A percentile compares a stretch with the other conserved stretches of the same genome.
Conservation (phyloP, 1,284 basidiomycete genomes). For the Fomitiporia mediterranea region DNA sequence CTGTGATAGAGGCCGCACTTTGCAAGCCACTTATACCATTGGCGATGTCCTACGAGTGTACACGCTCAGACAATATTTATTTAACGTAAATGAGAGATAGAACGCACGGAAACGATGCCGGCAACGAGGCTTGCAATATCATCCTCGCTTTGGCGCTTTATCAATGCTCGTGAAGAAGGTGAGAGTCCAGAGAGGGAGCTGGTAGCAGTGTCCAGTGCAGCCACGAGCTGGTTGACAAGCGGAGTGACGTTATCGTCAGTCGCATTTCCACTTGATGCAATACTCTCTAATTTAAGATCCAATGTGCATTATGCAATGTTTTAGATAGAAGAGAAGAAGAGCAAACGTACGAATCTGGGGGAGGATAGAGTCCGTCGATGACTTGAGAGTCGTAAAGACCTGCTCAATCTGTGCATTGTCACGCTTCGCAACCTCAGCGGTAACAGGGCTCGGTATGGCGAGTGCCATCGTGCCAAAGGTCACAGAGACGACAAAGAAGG, state of each 20-base stretch:
- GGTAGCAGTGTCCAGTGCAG: slow-evolving; percentile 18
- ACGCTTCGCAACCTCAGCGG: neutral
- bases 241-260: slow-evolving; percentile 14
- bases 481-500: slow-evolving; percentile 9
- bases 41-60: slow-evolving; percentile 8
- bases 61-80: neutral
- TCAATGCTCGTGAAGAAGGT: neutral
- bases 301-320: neutral
- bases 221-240: slow-evolving; percentile 14
- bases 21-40: neutral
- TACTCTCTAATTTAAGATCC: neutral
- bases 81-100: no score
- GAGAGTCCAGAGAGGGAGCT: slow-evolving; percentile 9
- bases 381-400: slow-evolving; percentile 15
- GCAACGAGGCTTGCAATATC: slow-evolving; percentile 21
- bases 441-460: slow-evolving; percentile 4
- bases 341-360: slow-evolving; percentile 17
- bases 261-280: slow-evolving; percentile 3
- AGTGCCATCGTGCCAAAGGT: slow-evolving; percentile 12
- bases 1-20: neutral
- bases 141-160: slow-evolving; percentile 18
- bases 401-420: slow-evolving; percentile 6
- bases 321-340: neutral
- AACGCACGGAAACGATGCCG: slow-evolving; percentile 14
- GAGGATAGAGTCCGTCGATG: slow-evolving; percentile 8